Evolutionary conservation across 768 basidiomycete species (phyloP), one percentile per base, ranked within the genome.

Genomic region (Podaxis sp.): DNA sequence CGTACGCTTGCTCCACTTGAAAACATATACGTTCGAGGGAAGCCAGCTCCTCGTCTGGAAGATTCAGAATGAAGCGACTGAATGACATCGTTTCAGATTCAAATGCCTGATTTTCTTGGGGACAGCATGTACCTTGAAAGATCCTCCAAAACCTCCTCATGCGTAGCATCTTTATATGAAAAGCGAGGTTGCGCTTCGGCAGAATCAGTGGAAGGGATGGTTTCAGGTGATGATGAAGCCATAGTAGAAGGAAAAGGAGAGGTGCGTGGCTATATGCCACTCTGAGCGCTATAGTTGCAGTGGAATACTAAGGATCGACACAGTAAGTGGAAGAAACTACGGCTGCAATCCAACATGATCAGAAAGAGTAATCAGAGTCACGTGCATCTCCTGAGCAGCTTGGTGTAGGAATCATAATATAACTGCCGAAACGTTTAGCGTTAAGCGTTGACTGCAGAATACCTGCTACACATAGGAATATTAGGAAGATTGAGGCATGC

Each of bases 1-100:
- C 95, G 70, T 73, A 99, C 94, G 96, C 97, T 83, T 99, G 96
- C 76, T 99, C 97, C 64, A 99, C 93, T 77, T 99, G 96, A 78
- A 99, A 99, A 78, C 94, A 98, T 69, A 99, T 87, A 64, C 97
- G 87, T 71, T 97, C 96, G 59, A 96, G 81, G 15, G 92, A 94
- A 54, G 86, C 85, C 61, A 96, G 85, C 77, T 99, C 97, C 72
- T 92, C 90, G 66, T 92, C 89, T 22, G 97, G 96, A 64, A 99
- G 86, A 75, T 99, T 99, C 67, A 99, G 83, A 68, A 99, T 93
- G 74, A 99, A 99, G 56, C 97, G 93, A 74, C 94, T 96, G 66
- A 52, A 44, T 30, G 38, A 55, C 15, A 30, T 56, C 22, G 15
- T 53, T 46, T 28, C 51, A 44, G 30, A 60, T 65, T 19, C 44